Evolutionary conservation across 1,284 basidiomycete species (phyloP), one percentile per base, ranked within the genome.

Genomic region (Coniferiporia weirii): DNA sequence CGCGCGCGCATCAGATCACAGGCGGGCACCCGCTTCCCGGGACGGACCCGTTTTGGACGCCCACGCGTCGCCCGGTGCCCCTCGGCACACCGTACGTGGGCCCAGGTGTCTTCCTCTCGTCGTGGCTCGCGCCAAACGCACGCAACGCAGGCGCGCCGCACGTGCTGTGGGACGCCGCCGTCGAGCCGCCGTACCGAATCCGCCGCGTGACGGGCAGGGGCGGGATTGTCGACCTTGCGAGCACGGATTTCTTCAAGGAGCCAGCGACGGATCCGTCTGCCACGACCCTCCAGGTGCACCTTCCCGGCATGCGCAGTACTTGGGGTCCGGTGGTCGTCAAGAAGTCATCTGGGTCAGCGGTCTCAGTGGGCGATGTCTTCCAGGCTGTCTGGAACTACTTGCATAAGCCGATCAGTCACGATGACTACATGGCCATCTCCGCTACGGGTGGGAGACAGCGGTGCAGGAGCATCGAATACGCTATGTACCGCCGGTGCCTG

Each of bases 21-120:
- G 60, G 60, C n/a, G 60, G 60, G 3, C 56, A 54, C 44, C 60
- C 60, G 4, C 56, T 58, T n/a, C 60, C 60, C 15, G 60, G 60
- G 3, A 43, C 38, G 40, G 60, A 57, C 38, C 60, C 60, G 19
- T 50, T 8, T 46, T 61, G 60, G 60, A 54, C 56, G 1, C 60
- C 60, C 13, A 53, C 60, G 15, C 19, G 17, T 10, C 54, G 56
- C 51, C 10, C 44, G 15, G 55, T 56, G 8, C 60, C 56, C 4
- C 49, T 20, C 19, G 35, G 51, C 20, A 19, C 58, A 20, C 52
- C 38, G 7, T 38, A 19, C 27, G 27, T 5, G 27, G 27, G 27
- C 12, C 17, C 7, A n/a, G 45, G 52, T 13, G 48, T 58, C 17
- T 10, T 38, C 19, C 8, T 61, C 17, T 59, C 57, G 1, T 47